phyloP scores from a whole-genome alignment of 1,139 yeast species.

The Geotrichum australiense region DNA sequence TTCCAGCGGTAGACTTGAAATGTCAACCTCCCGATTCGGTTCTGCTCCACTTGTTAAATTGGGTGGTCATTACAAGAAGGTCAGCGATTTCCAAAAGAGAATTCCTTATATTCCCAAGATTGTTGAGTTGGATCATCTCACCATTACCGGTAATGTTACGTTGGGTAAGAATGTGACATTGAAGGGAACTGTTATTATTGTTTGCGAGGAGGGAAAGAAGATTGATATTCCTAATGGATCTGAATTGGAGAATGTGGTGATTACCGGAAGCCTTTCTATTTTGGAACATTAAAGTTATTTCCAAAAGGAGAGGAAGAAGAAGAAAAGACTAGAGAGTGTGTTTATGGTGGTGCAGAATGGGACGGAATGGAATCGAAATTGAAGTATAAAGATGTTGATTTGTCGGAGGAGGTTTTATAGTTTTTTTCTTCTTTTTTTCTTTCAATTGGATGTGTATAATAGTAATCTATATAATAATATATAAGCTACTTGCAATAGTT shows the following conservation, averaged over 20 bases:
- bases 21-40: constrained; percentile 74
- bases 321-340: too few relatives aligned
- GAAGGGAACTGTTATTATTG: constrained; percentile 96
- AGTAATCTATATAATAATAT: too few relatives aligned
- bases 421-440: too few relatives aligned
- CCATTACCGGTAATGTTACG: constrained; percentile 93
- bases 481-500: too few relatives aligned
- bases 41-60: constrained; percentile 95
- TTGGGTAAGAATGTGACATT: constrained; percentile 86
- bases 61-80: constrained; percentile 95
- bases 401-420: too few relatives aligned
- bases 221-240: constrained; percentile 97
- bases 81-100: constrained; percentile 80
- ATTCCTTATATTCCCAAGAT: constrained; percentile 95
- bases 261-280: constrained; percentile 93
- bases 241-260: constrained; percentile 88
- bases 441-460: too few relatives aligned
- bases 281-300: constrained; percentile 76
- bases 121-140: constrained; percentile 91
- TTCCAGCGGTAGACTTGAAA: constrained; percentile 83
- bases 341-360: too few relatives aligned
- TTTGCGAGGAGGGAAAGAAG: constrained; percentile 93
- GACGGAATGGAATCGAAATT: too few relatives aligned
- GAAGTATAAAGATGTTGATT: too few relatives aligned
- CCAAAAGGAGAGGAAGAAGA: too few relatives aligned